Evolutionary conservation across 352 stramenopile species (phyloP).

Genomic region (Phytophthora ohioensis): DNA sequence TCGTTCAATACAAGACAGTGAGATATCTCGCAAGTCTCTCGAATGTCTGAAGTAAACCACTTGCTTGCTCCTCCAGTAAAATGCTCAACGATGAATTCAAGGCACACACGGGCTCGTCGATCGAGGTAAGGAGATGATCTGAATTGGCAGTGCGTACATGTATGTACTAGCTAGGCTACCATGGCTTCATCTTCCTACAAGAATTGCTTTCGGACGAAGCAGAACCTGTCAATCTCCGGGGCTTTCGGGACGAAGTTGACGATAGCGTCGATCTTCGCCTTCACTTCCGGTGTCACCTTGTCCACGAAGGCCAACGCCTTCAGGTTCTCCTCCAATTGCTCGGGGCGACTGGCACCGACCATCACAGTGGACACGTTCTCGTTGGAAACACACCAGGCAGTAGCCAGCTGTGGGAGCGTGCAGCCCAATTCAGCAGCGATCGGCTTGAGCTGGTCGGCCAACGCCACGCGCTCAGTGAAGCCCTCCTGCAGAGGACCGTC

Average conservation of each 20-base stretch:
- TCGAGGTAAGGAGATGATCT: too few species aligned
- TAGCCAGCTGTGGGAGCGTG: constrained; percentile 35
- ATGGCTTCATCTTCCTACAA: too few species aligned
- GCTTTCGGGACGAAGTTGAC: constrained; percentile 1
- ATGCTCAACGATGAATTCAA: too few species aligned
- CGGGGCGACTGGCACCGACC: constrained; percentile 45
- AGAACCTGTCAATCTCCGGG: constrained; percentile 4
- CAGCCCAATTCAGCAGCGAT: constrained; percentile 47
- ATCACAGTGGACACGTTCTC: constrained; percentile 61
- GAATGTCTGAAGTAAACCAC: too few species aligned
- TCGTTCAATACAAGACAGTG: too few species aligned
- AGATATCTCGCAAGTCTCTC: too few species aligned
- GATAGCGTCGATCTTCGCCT: constrained; percentile 10
- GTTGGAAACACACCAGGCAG: constrained; percentile 66
- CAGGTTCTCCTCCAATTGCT: constrained; percentile 10
- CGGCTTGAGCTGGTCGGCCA: constrained; percentile 40
- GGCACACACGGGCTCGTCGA: too few species aligned
- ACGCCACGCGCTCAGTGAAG: constrained; percentile 29
- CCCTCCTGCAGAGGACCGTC: neutral
- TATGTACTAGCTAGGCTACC: neutral
- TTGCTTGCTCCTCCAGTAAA: too few species aligned
- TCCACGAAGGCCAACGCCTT: constrained; percentile 9
- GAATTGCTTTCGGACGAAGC: neutral
- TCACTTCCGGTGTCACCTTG: constrained; percentile 16
- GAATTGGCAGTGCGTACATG: too few species aligned